Conservation (phyloP, 345 rosid genomes). For the Boechera retrofracta region DNA sequence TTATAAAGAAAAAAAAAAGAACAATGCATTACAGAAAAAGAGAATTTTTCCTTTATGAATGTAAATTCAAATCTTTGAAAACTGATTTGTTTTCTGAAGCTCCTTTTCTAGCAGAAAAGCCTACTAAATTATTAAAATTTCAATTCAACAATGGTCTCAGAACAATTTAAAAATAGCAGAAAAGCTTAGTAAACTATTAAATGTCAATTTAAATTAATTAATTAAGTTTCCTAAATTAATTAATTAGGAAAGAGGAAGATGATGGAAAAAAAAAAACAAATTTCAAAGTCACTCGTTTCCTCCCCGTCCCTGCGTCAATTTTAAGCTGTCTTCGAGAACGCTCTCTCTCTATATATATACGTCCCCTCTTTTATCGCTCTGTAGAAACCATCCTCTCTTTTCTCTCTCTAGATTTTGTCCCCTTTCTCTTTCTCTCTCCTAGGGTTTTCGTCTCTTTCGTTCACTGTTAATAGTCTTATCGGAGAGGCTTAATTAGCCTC, state of each 20-base stretch:
- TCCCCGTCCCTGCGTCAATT: conserved; percentile 70
- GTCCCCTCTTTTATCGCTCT: conserved; percentile 32
- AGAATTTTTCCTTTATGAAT: not conserved
- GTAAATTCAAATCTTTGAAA: not conserved
- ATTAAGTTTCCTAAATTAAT: not conserved
- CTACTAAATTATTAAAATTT: not conserved
- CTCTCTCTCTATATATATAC: conserved; percentile 31
- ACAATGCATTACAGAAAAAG: not conserved
- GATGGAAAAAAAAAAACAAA: conserved; percentile 22
- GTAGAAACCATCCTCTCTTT: conserved; percentile 5
- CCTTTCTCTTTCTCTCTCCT: conserved; percentile 46
- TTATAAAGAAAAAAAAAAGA: not conserved
- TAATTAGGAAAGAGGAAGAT: conserved; percentile 25
- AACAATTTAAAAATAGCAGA: not conserved
- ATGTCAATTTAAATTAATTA: not conserved
- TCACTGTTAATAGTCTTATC: conserved; percentile 47
- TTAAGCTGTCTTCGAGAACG: conserved; percentile 68
- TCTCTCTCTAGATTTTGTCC: conserved; percentile 48
- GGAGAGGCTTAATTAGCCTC: conserved; percentile 14
- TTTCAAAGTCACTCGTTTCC: conserved; percentile 43
- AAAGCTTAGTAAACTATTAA: not conserved
- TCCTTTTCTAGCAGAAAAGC: not conserved
- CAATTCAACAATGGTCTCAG: not conserved
- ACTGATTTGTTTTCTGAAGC: not conserved
- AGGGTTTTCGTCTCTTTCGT: conserved; percentile 57